Conservation (phyloP, 192 early-diverging fungal species). For the Backusella circina region DNA sequence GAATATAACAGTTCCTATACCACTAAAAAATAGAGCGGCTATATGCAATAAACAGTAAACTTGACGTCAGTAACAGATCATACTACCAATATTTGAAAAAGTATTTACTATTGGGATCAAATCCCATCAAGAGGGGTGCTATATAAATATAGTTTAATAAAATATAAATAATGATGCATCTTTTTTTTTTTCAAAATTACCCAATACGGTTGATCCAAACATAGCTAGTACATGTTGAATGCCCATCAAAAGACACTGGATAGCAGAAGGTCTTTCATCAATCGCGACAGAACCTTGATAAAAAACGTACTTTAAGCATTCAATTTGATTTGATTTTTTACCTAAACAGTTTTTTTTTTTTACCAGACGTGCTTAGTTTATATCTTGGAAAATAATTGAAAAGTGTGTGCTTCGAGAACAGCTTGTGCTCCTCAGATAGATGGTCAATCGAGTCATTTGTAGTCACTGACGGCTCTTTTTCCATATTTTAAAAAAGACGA, state of each 20-base stretch:
- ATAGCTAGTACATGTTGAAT: constrained; percentile 53
- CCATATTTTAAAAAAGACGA: background rate
- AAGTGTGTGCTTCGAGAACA: background rate
- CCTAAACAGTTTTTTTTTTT: background rate
- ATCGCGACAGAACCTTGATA: constrained; percentile 22
- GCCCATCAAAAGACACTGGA: constrained; percentile 38
- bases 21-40: constrained; percentile 47
- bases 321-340: too few species aligned
- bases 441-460: background rate
- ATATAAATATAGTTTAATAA: background rate
- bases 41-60: constrained; percentile 1
- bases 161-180: background rate
- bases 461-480: background rate
- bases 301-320: background rate
- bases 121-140: constrained; percentile 38
- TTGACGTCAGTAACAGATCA: background rate
- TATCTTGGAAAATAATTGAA: constrained; percentile 8
- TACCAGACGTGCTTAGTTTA: background rate
- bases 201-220: constrained; percentile 55
- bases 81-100: background rate
- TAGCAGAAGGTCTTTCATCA: constrained; percentile 34
- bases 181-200: background rate
- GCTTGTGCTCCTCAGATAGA: background rate
- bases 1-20: constrained; percentile 50
- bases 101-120: constrained; percentile 37